Evolutionary conservation across 1,284 basidiomycete species (phyloP).

Genomic region (Bondarzewia mesenterica): DNA sequence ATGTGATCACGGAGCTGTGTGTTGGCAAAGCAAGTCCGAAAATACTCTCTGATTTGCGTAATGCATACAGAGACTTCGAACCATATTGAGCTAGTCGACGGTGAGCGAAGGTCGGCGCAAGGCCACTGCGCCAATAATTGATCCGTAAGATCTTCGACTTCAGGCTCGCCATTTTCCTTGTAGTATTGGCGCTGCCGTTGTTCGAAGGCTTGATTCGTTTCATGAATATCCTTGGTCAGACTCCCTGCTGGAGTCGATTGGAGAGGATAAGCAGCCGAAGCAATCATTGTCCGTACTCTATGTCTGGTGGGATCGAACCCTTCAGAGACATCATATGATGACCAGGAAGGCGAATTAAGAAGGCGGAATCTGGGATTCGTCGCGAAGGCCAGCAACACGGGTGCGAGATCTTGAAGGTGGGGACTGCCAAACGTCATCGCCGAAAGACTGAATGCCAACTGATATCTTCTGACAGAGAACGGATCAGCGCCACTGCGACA

Average conservation of each 20-base stretch:
- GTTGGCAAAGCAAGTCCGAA: not conserved
- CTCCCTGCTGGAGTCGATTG: not conserved
- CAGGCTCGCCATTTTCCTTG: conserved; percentile 6
- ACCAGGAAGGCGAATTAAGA: not conserved
- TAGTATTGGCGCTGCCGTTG: not conserved
- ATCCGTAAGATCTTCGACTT: not conserved
- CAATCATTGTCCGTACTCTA: not conserved
- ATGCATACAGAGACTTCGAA: not conserved
- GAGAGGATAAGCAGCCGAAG: not conserved
- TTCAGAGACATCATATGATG: not conserved
- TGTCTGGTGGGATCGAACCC: not conserved
- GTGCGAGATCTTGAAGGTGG: not conserved
- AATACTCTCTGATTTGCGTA: not conserved
- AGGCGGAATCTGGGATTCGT: not conserved
- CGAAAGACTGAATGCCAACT: conserved; percentile 4
- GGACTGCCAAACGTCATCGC: conserved; percentile 4
- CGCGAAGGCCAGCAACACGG: not conserved
- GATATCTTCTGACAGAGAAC: not conserved
- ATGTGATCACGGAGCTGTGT: not conserved
- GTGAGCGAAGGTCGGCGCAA: not conserved
- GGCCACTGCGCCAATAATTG: not conserved
- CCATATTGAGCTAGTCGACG: not conserved
- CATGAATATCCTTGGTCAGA: not conserved
- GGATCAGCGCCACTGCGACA: not conserved
- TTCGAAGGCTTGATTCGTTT: not conserved